Evolutionary conservation across 1,284 basidiomycete species (phyloP).

Genomic region (Moesziomyces parantarcticus): DNA sequence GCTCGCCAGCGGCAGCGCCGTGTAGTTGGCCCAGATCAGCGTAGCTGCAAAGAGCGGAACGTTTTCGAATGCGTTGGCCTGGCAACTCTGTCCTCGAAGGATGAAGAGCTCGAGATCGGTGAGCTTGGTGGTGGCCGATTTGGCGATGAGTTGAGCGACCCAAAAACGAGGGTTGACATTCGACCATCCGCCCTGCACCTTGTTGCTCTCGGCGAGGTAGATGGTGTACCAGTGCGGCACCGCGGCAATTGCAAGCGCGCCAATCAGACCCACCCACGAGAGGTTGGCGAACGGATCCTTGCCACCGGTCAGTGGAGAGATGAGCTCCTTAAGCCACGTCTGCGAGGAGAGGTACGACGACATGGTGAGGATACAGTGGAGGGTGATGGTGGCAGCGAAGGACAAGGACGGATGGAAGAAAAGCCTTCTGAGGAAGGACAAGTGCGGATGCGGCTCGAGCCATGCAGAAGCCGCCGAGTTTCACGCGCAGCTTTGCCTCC

Average conservation of each 20-base stretch:
- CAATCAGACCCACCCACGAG: conserved; percentile 26
- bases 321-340: conserved; percentile 4
- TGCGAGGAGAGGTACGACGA: conserved; percentile 8
- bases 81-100: conserved; percentile 52
- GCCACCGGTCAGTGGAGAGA: conserved; percentile 17
- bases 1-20: background rate
- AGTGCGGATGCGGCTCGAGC: background rate
- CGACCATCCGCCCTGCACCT: conserved; percentile 57
- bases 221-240: conserved; percentile 60
- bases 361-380: conserved; percentile 2
- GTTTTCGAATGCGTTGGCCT: conserved; percentile 47
- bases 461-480: background rate
- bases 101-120: conserved; percentile 43
- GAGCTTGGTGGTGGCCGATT: conserved; percentile 34
- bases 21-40: conserved; percentile 35
- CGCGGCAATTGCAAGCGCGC: conserved; percentile 39
- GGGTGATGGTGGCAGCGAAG: background rate
- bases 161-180: conserved; percentile 58
- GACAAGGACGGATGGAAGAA: background rate
- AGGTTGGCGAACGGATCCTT: conserved; percentile 39
- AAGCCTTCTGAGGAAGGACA: background rate
- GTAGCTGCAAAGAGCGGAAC: conserved; percentile 31
- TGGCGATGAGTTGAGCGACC: conserved; percentile 42
- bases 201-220: conserved; percentile 45
- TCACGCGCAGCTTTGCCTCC: conserved; percentile 10